Evolutionary conservation across 2,329 filamentous ascomycete genomes (phyloP).

Genomic region (Scedosporium dehoogii): DNA sequence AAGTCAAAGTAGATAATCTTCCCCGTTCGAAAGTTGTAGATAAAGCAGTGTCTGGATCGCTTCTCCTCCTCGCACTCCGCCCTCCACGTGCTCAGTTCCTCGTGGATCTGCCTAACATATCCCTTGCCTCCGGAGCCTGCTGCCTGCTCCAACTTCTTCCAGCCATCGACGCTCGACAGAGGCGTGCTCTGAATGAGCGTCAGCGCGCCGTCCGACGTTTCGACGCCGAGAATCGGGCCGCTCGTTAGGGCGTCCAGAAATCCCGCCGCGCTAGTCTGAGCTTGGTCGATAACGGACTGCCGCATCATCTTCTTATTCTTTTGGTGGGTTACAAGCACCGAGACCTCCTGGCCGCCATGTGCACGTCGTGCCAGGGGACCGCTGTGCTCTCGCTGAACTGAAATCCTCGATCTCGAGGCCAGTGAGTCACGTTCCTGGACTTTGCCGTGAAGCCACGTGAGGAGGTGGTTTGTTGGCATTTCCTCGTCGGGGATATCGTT

Average conservation of each 20-base stretch:
- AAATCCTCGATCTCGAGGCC: constrained; percentile 29
- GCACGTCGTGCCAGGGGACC: constrained; percentile 16
- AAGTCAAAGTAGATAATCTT: constrained; percentile 82
- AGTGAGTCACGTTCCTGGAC: constrained; percentile 68
- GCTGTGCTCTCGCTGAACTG: constrained; percentile 14
- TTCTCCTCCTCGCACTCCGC: constrained; percentile 42
- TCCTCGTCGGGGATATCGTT: constrained; percentile 71
- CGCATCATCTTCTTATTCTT: constrained; percentile 89
- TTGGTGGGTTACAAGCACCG: constrained; percentile 73
- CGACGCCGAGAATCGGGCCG: constrained; percentile 77
- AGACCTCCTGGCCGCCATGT: constrained; percentile 58
- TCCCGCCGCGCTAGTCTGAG: constrained; percentile 46
- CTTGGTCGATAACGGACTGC: constrained; percentile 71
- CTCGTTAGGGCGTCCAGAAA: constrained; percentile 62
- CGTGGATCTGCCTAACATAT: constrained; percentile 75
- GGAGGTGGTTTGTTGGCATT: constrained; percentile 59
- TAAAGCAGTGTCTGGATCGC: constrained; percentile 63
- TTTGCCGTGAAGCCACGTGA: constrained; percentile 73
- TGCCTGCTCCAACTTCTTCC: constrained; percentile 70
- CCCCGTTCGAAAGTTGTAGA: constrained; percentile 85
- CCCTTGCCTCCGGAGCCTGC: constrained; percentile 69
- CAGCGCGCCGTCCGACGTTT: constrained; percentile 76
- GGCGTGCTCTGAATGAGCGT: constrained; percentile 64
- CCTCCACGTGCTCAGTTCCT: constrained; percentile 58
- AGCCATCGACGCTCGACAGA: constrained; percentile 72